Conservation (phyloP, 306 rosid genomes). For the Clitoria ternatea region DNA sequence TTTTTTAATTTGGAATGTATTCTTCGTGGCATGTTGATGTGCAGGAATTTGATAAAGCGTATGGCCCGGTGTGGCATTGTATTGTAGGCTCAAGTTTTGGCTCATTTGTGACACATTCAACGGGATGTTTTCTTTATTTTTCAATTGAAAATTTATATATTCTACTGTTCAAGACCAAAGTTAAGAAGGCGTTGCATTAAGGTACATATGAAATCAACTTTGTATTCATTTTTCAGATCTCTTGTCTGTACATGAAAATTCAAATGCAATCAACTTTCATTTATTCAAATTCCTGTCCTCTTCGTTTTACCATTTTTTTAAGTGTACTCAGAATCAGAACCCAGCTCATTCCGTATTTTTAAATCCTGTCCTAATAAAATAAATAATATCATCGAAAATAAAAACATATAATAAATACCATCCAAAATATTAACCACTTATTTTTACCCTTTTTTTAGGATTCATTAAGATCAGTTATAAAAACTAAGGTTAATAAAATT, state of each 20-base stretch:
- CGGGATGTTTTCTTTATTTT: conserved; percentile 87
- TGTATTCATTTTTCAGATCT: conserved; percentile 20
- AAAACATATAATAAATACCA: too few relatives aligned
- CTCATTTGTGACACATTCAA: conserved; percentile 93
- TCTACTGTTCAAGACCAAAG: conserved; percentile 73
- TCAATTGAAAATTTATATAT: conserved; percentile 79
- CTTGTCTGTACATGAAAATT: conserved; percentile 35
- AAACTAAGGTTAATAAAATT: too few relatives aligned
- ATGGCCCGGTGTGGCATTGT: conserved; percentile 99
- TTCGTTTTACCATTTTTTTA: not conserved
- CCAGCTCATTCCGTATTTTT: conserved; percentile 14
- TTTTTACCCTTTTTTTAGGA: too few relatives aligned
- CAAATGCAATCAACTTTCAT: conserved; percentile 15
- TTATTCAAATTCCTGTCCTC: not conserved
- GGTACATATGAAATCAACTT: conserved; percentile 21
- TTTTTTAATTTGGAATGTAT: not conserved
- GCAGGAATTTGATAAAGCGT: conserved; percentile 91
- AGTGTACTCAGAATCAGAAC: not conserved
- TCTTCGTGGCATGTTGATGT: conserved; percentile 21
- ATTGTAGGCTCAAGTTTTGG: conserved; percentile 94
- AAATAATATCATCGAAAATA: too few relatives aligned
- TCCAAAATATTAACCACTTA: too few relatives aligned
- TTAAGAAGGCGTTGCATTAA: conserved; percentile 60
- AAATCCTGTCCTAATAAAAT: not conserved
- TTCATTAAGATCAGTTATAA: too few relatives aligned